Evolutionary conservation across 192 early-diverging fungal species (phyloP).

Genomic region (Entrophospora sp.): DNA sequence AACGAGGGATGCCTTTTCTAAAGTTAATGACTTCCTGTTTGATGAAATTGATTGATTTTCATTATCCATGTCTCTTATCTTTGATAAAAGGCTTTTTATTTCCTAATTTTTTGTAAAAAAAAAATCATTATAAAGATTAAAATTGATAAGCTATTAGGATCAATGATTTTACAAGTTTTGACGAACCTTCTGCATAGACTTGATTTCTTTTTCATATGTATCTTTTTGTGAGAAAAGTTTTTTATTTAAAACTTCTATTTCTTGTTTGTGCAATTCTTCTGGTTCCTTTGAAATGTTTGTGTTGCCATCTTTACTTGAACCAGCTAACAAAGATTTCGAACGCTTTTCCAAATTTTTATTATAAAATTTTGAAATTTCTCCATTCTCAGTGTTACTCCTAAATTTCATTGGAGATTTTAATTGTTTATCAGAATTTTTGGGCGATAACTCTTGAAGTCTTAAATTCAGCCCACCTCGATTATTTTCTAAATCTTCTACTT

Average conservation of each 20-base stretch:
- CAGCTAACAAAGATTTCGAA: no score
- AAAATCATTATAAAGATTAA: neutral
- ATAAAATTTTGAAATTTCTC: no score
- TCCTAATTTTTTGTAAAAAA: conserved; percentile 10
- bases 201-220: conserved; percentile 10
- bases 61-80: neutral
- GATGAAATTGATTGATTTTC: neutral
- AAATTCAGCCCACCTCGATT: no score
- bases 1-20: conserved; percentile 8
- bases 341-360: no score
- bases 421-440: no score
- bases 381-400: no score
- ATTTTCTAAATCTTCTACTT: no score
- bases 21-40: neutral
- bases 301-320: neutral
- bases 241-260: neutral
- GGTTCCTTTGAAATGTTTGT: neutral
- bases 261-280: neutral
- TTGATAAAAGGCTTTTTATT: conserved; percentile 12
- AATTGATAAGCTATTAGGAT: neutral
- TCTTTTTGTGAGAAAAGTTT: conserved; percentile 1
- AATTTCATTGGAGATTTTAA: no score
- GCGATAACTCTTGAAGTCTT: no score
- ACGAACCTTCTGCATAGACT: neutral
- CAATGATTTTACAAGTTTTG: neutral